Evolutionary conservation across 306 rosid species (phyloP).

Genomic region (Pyrus bretschneideri): DNA sequence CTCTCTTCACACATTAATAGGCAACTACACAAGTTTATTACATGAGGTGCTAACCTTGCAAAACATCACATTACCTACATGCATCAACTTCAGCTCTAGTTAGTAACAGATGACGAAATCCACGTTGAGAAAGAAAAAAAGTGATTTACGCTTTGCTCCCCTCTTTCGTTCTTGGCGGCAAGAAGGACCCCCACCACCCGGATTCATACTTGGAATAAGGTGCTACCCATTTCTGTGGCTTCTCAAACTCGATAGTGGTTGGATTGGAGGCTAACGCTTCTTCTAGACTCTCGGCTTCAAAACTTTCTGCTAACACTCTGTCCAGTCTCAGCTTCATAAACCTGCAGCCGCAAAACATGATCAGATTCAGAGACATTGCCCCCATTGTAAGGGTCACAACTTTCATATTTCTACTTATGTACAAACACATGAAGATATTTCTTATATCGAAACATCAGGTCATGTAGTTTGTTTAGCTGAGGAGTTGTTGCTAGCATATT

Average conservation of each 20-base stretch:
- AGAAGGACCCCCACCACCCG: constrained; percentile 88
- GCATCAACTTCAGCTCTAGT: constrained; percentile 8
- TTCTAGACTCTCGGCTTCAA: constrained; percentile 62
- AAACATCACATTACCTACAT: constrained; percentile 6
- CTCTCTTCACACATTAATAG: constrained; percentile 1
- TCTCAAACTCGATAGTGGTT: constrained; percentile 61
- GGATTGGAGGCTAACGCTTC: constrained; percentile 86
- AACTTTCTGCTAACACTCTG: constrained; percentile 75
- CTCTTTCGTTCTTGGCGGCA: constrained; percentile 55
- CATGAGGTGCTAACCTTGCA: constrained; percentile 3
- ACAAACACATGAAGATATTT: not conserved
- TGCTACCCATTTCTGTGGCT: constrained; percentile 92
- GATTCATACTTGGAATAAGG: constrained; percentile 83
- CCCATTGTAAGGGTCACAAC: not conserved
- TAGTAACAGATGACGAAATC: not conserved
- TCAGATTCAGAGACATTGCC: not conserved
- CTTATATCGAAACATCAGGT: not conserved
- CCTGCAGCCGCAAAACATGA: constrained; percentile 40
- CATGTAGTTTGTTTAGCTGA: not conserved
- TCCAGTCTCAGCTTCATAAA: constrained; percentile 98
- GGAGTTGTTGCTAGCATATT: not conserved
- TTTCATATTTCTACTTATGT: not conserved
- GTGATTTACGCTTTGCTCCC: constrained; percentile 47
- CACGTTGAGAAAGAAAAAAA: constrained; percentile 9
- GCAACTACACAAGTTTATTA: not conserved